Evolutionary conservation across 1,284 basidiomycete genomes (phyloP).

Genomic region (Marasmius tenuissimus): DNA sequence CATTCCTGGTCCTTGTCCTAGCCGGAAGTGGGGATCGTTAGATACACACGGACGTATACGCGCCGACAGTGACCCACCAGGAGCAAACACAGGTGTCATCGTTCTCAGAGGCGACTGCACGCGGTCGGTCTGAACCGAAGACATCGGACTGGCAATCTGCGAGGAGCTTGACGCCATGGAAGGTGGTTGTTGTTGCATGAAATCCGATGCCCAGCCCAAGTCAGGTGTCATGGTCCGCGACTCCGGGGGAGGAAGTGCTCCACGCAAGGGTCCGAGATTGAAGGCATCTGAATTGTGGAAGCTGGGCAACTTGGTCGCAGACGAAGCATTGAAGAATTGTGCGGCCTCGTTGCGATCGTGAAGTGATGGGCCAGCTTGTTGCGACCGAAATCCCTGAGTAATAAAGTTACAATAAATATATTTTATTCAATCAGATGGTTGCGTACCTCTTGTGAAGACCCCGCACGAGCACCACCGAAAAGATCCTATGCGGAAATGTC

Average conservation of each 20-base stretch:
- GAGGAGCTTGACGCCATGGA: not conserved
- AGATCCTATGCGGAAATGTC: constrained; percentile 49
- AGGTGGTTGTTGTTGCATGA: constrained; percentile 38
- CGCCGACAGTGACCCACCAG: constrained; percentile 9
- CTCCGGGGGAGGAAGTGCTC: not conserved
- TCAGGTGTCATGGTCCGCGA: constrained; percentile 16
- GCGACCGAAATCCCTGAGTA: constrained; percentile 59
- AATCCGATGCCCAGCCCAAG: constrained; percentile 64
- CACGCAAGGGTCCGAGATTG: constrained; percentile 3
- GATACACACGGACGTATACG: not conserved
- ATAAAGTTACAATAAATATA: not conserved
- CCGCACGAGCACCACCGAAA: constrained; percentile 54
- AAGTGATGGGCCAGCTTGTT: constrained; percentile 39
- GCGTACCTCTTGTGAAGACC: constrained; percentile 58
- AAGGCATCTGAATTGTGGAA: constrained; percentile 14
- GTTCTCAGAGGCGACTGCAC: constrained; percentile 1
- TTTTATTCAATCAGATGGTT: not conserved
- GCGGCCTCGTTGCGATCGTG: constrained; percentile 61
- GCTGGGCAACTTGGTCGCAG: constrained; percentile 23
- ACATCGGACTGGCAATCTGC: not conserved
- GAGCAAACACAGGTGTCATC: not conserved
- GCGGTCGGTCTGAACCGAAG: constrained; percentile 6
- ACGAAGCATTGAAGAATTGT: constrained; percentile 56
- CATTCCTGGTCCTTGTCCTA: constrained; percentile 13
- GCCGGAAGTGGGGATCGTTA: not conserved